Conservation (phyloP, 129 eudicot species). For the Oenanthe sinensis region DNA sequence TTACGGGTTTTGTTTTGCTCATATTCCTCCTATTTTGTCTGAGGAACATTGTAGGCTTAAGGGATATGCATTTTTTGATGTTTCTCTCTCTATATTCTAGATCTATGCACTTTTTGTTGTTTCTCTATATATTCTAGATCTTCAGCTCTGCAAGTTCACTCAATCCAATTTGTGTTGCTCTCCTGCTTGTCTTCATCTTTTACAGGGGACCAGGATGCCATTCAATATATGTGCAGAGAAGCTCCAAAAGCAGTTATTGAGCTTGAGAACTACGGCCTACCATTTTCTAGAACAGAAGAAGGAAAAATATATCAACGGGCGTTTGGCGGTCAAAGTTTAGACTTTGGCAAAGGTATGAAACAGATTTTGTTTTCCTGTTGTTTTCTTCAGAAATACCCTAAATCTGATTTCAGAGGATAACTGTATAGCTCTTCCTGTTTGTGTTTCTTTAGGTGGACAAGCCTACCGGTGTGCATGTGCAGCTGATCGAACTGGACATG, state of each 20-base stretch:
- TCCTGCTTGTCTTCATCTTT: constrained; percentile 13
- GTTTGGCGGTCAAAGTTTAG: constrained; percentile 98
- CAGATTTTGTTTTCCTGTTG: not conserved
- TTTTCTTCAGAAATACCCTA: not conserved
- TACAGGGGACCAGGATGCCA: constrained; percentile 98
- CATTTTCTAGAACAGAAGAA: constrained; percentile 98
- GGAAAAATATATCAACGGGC: constrained; percentile 99
- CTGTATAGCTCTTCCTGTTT: constrained; percentile 11
- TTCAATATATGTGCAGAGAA: constrained; percentile 99
- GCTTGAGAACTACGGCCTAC: constrained; percentile 94
- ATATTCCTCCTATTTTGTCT: not conserved
- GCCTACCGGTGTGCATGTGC: constrained; percentile 99
- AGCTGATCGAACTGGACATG: constrained; percentile 99
- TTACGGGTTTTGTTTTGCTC: not conserved
- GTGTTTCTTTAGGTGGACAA: constrained; percentile 68
- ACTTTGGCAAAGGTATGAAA: constrained; percentile 84
- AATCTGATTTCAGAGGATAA: constrained; percentile 9
- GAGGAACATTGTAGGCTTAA: not conserved
- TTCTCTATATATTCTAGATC: not conserved
- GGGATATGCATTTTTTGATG: not conserved
- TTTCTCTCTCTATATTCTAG: not conserved
- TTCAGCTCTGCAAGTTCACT: not conserved
- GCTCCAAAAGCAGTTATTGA: constrained; percentile 99
- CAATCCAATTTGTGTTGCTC: not conserved
- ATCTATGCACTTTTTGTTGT: not conserved